Evolutionary conservation across 2,329 filamentous ascomycete species (phyloP).

Genomic region (Xylaria sp.): DNA sequence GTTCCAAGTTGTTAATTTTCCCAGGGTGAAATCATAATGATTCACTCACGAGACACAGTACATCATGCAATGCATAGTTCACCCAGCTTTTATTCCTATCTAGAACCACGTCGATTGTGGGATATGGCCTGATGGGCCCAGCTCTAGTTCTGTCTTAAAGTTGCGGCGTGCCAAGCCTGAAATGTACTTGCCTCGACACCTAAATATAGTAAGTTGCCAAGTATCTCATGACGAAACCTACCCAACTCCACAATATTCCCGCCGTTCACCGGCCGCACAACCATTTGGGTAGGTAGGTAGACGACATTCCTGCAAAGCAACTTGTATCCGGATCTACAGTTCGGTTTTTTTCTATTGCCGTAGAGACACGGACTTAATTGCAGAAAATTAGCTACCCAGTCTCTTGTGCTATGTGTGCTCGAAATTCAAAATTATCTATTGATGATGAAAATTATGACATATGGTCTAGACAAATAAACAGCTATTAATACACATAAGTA

Average conservation of each 20-base stretch:
- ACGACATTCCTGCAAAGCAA: neutral
- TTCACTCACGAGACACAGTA: neutral
- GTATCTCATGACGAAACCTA: neutral
- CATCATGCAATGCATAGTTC: neutral
- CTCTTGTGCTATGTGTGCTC: neutral
- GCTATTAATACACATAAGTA: neutral
- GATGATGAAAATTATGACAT: neutral
- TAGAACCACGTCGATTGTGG: neutral
- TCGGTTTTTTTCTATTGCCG: neutral
- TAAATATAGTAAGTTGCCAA: conserved; percentile 18
- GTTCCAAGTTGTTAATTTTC: neutral
- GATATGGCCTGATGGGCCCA: conserved; percentile 13
- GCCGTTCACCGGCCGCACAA: neutral
- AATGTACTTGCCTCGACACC: neutral
- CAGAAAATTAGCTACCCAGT: no score
- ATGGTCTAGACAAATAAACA: neutral
- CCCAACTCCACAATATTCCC: neutral
- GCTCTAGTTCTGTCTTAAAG: conserved; percentile 1
- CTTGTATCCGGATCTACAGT: neutral
- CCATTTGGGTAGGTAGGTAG: no score
- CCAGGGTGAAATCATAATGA: neutral
- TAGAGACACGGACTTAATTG: neutral
- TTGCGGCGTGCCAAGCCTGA: conserved; percentile 8
- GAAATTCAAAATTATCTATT: neutral
- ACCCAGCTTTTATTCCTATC: neutral